These are phyloP conservation scores for Lepidopterella palustris DNA, from an alignment of 495 filamentous ascomycete genomes.

Conservation along the genomic window DNA sequence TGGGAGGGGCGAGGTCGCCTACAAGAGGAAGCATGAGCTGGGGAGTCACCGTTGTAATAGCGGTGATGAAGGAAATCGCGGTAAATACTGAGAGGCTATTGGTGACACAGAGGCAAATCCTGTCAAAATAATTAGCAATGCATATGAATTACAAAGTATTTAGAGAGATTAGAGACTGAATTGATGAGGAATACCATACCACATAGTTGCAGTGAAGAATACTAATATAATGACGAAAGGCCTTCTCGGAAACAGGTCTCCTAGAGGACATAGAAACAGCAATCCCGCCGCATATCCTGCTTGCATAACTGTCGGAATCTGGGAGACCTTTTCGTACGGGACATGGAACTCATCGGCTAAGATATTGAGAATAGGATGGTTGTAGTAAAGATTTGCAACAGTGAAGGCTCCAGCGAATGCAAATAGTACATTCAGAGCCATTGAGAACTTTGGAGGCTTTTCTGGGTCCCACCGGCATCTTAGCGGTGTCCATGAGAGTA, in stretches of 20 bases:
- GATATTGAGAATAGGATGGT: slow-evolving; percentile 60
- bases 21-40: slow-evolving; percentile 82
- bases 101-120: slow-evolving; percentile 67
- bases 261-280: slow-evolving; percentile 69
- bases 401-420: slow-evolving; percentile 48
- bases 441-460: slow-evolving; percentile 51
- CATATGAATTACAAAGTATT: too few species aligned
- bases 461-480: slow-evolving; percentile 52
- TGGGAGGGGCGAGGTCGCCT: slow-evolving; percentile 67
- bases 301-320: slow-evolving; percentile 71
- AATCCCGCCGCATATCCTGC: slow-evolving; percentile 73
- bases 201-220: slow-evolving; percentile 57
- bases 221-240: slow-evolving; percentile 63
- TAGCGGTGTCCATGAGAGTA: slow-evolving; percentile 49
- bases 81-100: slow-evolving; percentile 57
- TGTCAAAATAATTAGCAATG: slow-evolving; percentile 11
- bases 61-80: slow-evolving; percentile 61
- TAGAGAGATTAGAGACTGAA: too few species aligned
- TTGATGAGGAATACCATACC: slow-evolving; percentile 35
- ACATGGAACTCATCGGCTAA: slow-evolving; percentile 58
- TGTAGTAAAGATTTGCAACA: slow-evolving; percentile 68
- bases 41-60: slow-evolving; percentile 74
- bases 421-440: slow-evolving; percentile 56
- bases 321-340: slow-evolving; percentile 39
- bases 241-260: slow-evolving; percentile 64